A percentile compares a stretch with the other conserved stretches of the same genome.
Evolutionary conservation across 495 filamentous ascomycete genomes (phyloP).

Genomic region (Aspergillus incahuasiensis): DNA sequence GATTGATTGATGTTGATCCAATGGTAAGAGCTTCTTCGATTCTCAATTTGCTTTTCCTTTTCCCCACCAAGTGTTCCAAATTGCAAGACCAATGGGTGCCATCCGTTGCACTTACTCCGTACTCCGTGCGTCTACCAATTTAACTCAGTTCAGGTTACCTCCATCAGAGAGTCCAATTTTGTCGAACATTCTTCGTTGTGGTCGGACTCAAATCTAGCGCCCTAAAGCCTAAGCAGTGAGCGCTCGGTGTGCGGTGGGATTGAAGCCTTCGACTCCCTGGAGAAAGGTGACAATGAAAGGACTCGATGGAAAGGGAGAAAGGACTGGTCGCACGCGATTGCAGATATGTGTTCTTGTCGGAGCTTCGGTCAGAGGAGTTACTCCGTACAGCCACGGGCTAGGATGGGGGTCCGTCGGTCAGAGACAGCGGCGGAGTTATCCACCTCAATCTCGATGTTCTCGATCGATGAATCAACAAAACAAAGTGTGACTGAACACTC

Average conservation of each 20-base stretch:
- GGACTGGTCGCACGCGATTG: not conserved
- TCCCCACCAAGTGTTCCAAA: not conserved
- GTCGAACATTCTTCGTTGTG: not conserved
- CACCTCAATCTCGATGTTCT: not conserved
- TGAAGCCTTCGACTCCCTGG: not conserved
- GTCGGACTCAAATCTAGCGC: not conserved
- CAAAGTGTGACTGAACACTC: not conserved
- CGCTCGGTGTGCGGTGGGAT: not conserved
- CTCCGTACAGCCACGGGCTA: not conserved
- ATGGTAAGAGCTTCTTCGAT: constrained; percentile 7
- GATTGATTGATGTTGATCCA: constrained; percentile 10
- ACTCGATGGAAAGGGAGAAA: not conserved
- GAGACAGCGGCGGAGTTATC: not conserved
- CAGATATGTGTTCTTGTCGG: not conserved
- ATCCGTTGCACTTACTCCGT: not conserved
- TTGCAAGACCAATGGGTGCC: not conserved
- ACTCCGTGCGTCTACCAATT: not conserved
- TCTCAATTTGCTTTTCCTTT: constrained; percentile 11
- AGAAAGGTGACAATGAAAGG: not conserved
- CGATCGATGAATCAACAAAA: constrained; percentile 1
- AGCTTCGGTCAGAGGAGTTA: not conserved
- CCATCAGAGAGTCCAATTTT: not conserved
- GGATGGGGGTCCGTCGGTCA: constrained; percentile 1
- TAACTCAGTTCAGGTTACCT: not conserved
- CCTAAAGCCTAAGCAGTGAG: not conserved